Evolutionary conservation across 202 grass and related monocot species (phyloP).

Genomic region (Setaria italica): DNA sequence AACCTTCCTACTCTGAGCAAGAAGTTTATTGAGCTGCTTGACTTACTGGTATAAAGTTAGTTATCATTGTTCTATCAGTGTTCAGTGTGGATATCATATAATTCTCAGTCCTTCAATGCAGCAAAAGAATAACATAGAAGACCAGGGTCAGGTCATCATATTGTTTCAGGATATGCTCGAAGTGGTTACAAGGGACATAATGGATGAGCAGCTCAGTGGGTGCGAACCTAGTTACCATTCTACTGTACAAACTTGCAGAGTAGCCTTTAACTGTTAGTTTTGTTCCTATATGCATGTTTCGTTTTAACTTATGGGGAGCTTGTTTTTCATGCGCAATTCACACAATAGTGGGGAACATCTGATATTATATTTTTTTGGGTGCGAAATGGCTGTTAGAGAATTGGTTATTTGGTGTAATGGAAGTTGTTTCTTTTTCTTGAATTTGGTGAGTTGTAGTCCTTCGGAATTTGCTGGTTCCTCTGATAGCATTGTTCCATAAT

Average conservation of each 20-base stretch:
- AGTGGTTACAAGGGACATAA: conserved; percentile 97
- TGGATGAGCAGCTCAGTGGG: conserved; percentile 71
- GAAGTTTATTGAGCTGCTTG: conserved; percentile 88
- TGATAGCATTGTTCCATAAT: not conserved
- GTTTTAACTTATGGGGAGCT: conserved; percentile 17
- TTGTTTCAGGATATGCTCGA: conserved; percentile 95
- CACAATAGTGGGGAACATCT: conserved; percentile 6
- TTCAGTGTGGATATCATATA: conserved; percentile 32
- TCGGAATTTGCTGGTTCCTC: not conserved
- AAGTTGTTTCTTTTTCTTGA: not conserved
- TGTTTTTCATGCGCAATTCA: conserved; percentile 14
- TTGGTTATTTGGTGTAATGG: not conserved
- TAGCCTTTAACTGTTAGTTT: not conserved
- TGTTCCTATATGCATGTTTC: conserved; percentile 29
- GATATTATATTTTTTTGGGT: conserved; percentile 5
- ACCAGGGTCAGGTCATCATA: conserved; percentile 71
- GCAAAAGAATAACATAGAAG: conserved; percentile 76
- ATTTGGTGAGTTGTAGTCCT: conserved; percentile 15
- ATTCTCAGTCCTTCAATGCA: conserved; percentile 45
- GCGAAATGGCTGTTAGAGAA: conserved; percentile 16
- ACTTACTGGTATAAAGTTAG: conserved; percentile 68
- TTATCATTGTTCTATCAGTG: conserved; percentile 20
- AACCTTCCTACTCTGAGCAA: conserved; percentile 72
- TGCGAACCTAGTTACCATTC: conserved; percentile 31
- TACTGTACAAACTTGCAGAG: conserved; percentile 31